These are phyloP conservation scores for Neonectria hederae DNA, from an alignment of 2,329 filamentous ascomycete species.

Conservation along the genomic window DNA sequence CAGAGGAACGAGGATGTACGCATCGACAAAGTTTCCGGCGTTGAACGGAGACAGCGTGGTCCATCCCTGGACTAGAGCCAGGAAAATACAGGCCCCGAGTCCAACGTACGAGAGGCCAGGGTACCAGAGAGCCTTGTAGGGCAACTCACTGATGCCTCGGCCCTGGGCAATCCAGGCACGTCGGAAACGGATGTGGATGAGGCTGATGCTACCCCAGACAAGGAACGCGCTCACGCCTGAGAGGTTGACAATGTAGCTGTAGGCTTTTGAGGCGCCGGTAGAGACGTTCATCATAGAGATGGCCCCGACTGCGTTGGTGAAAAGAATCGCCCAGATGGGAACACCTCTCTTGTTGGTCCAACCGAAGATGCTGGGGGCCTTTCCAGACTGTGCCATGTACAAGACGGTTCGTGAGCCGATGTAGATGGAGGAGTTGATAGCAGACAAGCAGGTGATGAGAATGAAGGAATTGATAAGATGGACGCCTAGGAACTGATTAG, in stretches of 20 bases:
- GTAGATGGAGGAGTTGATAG: slow-evolving; percentile 80
- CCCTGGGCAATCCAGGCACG: slow-evolving; percentile 69
- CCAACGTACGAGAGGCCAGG: slow-evolving; percentile 70
- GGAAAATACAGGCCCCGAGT: slow-evolving; percentile 64
- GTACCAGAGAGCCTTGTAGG: slow-evolving; percentile 64
- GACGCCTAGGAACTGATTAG: slow-evolving; percentile 51
- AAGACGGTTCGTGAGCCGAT: slow-evolving; percentile 79
- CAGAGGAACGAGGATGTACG: slow-evolving; percentile 69
- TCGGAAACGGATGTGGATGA: slow-evolving; percentile 78
- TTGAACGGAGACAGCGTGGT: slow-evolving; percentile 66
- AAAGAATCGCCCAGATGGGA: slow-evolving; percentile 68
- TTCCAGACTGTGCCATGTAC: slow-evolving; percentile 78
- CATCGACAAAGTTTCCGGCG: slow-evolving; percentile 68
- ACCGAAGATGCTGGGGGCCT: slow-evolving; percentile 75
- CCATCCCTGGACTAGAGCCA: slow-evolving; percentile 71
- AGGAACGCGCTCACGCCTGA: slow-evolving; percentile 76
- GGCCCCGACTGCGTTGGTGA: slow-evolving; percentile 76
- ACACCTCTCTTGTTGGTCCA: slow-evolving; percentile 73
- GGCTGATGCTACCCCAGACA: slow-evolving; percentile 75
- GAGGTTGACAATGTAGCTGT: slow-evolving; percentile 75
- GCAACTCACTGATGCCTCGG: slow-evolving; percentile 61
- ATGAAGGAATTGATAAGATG: slow-evolving; percentile 84
- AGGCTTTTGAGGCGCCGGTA: slow-evolving; percentile 72
- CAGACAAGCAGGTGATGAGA: slow-evolving; percentile 75
- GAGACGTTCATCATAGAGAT: slow-evolving; percentile 80